Base-by-base conservation (phyloP, 805 yeast species). In the Nematodospora valgi region DNA sequence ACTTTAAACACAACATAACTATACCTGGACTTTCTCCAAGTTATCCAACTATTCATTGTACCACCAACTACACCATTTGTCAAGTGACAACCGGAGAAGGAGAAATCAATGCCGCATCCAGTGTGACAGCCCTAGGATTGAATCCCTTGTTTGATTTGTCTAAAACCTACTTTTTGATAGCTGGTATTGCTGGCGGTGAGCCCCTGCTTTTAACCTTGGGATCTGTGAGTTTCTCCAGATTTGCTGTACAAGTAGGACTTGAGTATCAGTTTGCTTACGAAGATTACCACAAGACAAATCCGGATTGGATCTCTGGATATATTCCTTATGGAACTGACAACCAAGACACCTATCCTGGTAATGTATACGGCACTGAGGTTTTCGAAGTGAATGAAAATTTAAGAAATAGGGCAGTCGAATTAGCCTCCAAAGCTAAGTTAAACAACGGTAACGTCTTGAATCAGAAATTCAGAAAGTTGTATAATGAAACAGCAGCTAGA, bases 21-120 rank as follows among this genome's bases (percentile, higher is more conserved):
- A 51, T 80, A 30, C 85, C 86, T n/a, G 85, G 86, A 31, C 61
- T 80, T 36, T 76, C 83, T 12, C 82, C 82, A 19, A 43, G 70
- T 22, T 78, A 68, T 62, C 82, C 83, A 22, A 49, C 64, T 14
- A 62, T 80, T 33, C 76, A 72, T 60, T 79, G 85, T 58, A 70
- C 70, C 38, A 47, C 60, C 23, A 64, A 76, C 59, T 72, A 67
- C 19, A 25, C 37, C 6, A 53, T 80, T 19, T 79, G 84, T 64
- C 78, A 76, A 49, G 50, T 78, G 36, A 76, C 82, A 29, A 74
- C 81, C n/a, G 86, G 86, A 35, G 85, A 78, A 58, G 80, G 79
- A 44, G 84, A 79, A 52, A 70, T 77, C 45, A 80, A 80, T 47
- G 85, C 85, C 24, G 84, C 85, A 11, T 43, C 78, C 17, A 64